Conservation (phyloP, 495 filamentous ascomycete genomes). For the Cercophora scortea region DNA sequence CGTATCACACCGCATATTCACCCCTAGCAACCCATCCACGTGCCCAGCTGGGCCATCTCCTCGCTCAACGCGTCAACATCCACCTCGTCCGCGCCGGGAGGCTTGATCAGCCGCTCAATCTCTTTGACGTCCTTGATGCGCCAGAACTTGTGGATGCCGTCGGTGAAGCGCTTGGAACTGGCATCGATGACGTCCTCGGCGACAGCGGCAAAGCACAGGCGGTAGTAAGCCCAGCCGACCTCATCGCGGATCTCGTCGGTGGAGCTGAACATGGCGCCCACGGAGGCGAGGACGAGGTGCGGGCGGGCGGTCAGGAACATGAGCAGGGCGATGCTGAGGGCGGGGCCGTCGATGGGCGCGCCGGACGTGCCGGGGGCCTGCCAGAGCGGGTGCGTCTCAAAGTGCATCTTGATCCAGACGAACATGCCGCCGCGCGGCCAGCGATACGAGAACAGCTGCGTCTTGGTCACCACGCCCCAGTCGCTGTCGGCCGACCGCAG, state of each 20-base stretch:
- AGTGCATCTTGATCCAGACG: constrained; percentile 65
- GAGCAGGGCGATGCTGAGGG: constrained; percentile 59
- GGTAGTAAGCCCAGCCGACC: constrained; percentile 55
- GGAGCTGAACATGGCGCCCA: constrained; percentile 66
- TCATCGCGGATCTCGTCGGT: constrained; percentile 44
- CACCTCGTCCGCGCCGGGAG: background rate
- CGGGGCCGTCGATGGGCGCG: constrained; percentile 22
- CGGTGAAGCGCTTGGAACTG: constrained; percentile 53
- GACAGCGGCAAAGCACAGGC: constrained; percentile 85
- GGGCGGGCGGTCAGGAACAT: constrained; percentile 61
- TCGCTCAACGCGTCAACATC: constrained; percentile 2
- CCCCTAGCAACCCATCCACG: constrained; percentile 25
- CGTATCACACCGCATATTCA: too few relatives aligned
- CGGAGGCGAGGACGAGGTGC: constrained; percentile 55
- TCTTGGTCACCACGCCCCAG: constrained; percentile 65
- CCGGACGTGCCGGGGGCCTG: constrained; percentile 24
- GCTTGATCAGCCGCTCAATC: constrained; percentile 44
- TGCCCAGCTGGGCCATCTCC: constrained; percentile 14
- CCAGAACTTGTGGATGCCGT: constrained; percentile 70
- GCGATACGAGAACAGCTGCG: constrained; percentile 60
- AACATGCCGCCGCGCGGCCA: constrained; percentile 93
- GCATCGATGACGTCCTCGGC: constrained; percentile 55
- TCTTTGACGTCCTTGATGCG: constrained; percentile 55
- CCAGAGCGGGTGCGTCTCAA: constrained; percentile 64
- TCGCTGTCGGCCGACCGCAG: constrained; percentile 26